Percentiles rank a stretch among this genome's conserved stretches.
Evolutionary conservation across 371 early-diverging fungal genomes (phyloP).

Genomic region (Mortierella sp.): DNA sequence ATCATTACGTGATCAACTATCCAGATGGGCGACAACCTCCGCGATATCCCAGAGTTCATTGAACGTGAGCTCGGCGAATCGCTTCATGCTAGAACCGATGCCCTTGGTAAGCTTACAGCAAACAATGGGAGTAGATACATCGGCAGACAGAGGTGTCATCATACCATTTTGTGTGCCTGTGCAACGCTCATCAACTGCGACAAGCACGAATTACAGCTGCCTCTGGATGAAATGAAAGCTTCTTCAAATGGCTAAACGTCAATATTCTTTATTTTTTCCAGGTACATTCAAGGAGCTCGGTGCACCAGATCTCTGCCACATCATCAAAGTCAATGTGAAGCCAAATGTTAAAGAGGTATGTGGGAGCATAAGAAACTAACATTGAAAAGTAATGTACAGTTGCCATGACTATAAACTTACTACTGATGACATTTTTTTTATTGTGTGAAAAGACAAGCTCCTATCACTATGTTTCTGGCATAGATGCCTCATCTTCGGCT

Average conservation of each 20-base stretch:
- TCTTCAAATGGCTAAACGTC: no score
- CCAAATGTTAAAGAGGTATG: conserved; percentile 85
- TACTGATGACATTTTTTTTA: not conserved
- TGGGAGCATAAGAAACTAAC: no score
- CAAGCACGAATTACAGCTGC: not conserved
- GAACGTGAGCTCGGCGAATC: conserved; percentile 92
- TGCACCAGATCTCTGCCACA: conserved; percentile 96
- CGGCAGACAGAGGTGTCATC: not conserved
- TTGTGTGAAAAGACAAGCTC: conserved; percentile 75
- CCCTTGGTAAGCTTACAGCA: conserved; percentile 75
- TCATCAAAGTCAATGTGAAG: conserved; percentile 89
- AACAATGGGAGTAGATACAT: not conserved
- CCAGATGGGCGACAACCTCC: conserved; percentile 64
- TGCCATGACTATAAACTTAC: not conserved
- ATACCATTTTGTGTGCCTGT: not conserved
- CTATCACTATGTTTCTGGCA: conserved; percentile 93
- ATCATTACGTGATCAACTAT: not conserved
- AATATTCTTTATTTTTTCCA: not conserved
- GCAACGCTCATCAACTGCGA: not conserved
- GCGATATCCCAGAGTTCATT: conserved; percentile 94
- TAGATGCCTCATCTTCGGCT: conserved; percentile 95
- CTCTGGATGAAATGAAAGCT: no score
- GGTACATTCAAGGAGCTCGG: conserved; percentile 89
- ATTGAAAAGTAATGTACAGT: not conserved
- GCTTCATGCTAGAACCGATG: conserved; percentile 87